phyloP scores from a whole-genome alignment of 257 asterid species.

The Linaria vulgaris region DNA sequence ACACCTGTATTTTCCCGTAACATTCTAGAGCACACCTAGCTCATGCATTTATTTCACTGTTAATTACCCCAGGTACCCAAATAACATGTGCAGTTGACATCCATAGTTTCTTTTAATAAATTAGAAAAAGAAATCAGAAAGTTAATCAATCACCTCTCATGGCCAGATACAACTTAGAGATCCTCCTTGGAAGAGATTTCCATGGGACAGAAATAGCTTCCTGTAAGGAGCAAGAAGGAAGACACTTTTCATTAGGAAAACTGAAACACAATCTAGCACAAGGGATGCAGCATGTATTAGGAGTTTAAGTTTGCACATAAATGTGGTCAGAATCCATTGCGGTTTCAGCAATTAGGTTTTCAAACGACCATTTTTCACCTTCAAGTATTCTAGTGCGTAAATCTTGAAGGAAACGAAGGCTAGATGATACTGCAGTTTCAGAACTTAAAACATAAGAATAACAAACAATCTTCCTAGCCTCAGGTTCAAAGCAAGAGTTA shows the following conservation, averaged over 20 bases:
- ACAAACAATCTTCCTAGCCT: slow-evolving; percentile 2
- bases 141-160: slow-evolving; percentile 67
- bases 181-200: slow-evolving; percentile 80
- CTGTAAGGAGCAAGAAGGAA: slow-evolving; percentile 36
- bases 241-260: slow-evolving; percentile 24
- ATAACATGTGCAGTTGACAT: slow-evolving; percentile 10
- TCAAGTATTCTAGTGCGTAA: neutral
- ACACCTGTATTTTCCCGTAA: neutral
- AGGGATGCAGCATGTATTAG: neutral
- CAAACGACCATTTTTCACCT: neutral
- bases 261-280: neutral
- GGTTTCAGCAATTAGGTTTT: neutral
- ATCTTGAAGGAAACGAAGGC: neutral
- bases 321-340: slow-evolving; percentile 1
- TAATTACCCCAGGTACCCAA: neutral
- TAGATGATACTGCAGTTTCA: slow-evolving; percentile 2
- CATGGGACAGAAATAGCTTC: slow-evolving; percentile 87
- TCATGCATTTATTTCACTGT: slow-evolving; percentile 2
- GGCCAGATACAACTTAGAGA: slow-evolving; percentile 79
- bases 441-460: slow-evolving; percentile 2
- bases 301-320: neutral
- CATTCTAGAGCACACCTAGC: slow-evolving; percentile 1
- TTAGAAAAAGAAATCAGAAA: slow-evolving; percentile 10
- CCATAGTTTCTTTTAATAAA: neutral
- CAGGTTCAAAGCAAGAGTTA: neutral